Evolutionary conservation across 2,329 filamentous ascomycete genomes (phyloP), one percentile per base, ranked within the genome.

Genomic region (Colletotrichum sublineola): DNA sequence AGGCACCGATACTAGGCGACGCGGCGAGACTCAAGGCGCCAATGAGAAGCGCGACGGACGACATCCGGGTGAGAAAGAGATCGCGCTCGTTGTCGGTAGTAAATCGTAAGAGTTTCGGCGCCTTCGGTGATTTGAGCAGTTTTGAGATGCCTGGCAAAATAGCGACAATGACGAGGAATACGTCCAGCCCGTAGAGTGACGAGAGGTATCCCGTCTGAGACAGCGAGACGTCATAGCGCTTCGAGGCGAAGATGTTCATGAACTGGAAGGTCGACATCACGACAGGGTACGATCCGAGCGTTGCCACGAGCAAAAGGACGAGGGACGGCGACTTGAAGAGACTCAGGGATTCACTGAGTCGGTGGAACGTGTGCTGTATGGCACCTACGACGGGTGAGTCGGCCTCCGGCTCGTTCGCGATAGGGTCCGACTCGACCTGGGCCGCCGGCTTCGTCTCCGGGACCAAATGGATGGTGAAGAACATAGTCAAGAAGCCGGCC

Each of bases 121-220:
- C 52, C 8, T 67, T 53, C 3, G 77, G 75, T 12, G 74, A 74
- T 5, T 76, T 42, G 20, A 79, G 57, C 8, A 75, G 67, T 40
- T 64, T 74, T 1, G 77, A 77, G 33, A 80, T 18, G 50, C 63
- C 73, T 5, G 79, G 79, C 38, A 80, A 66, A 42, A 79, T 65
- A 48, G 77, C 48, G 14, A 80, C 68, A 24, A 79, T 70, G 2
- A 77, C 73, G 24, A 76, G 46, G 24, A 79, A 68, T 46, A 77
- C 76, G 4, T 75, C 75, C 7, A 77, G 36, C 55, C 79, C 79
- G n/a, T 80, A 81, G 8, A 74, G 33, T 33, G 77, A 77, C 68
- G 78, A 79, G 15, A 81, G 68, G 48, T 79, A 80, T 1, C 79
- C 79, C 1, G 79, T 80, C 24, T 80, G 71, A 2, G 75, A 75